Percentiles rank a stretch among this genome's conserved stretches.
phyloP scores from a whole-genome alignment of 2,329 filamentous ascomycete species.

The Fusarium burgessii region DNA sequence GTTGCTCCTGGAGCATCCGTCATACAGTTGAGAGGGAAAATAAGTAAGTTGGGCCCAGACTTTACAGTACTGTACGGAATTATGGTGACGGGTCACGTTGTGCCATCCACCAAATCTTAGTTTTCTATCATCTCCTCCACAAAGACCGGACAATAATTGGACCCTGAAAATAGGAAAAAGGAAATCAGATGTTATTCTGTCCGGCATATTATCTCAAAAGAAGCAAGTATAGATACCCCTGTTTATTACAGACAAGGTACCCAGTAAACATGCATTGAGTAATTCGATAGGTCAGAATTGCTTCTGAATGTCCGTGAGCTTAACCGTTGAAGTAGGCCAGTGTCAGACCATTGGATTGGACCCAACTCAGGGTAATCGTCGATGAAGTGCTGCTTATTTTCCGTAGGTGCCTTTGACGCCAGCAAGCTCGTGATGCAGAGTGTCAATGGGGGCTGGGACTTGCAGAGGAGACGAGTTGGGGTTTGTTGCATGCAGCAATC shows the following conservation, averaged over 20 bases:
- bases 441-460: constrained; percentile 32
- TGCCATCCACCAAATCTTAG: neutral
- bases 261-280: constrained; percentile 8
- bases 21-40: constrained; percentile 3
- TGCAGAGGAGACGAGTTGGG: constrained; percentile 12
- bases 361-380: constrained; percentile 25
- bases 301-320: constrained; percentile 12
- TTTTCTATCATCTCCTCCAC: neutral
- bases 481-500: constrained; percentile 35
- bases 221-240: constrained; percentile 24
- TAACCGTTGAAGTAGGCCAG: constrained; percentile 14
- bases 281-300: constrained; percentile 27
- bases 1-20: neutral
- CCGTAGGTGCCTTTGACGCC: constrained; percentile 2
- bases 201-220: constrained; percentile 3
- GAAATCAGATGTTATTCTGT: constrained; percentile 2
- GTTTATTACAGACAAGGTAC: constrained; percentile 14
- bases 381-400: constrained; percentile 29
- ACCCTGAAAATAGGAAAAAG: constrained; percentile 17
- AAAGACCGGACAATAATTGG: neutral
- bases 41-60: constrained; percentile 10
- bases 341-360: constrained; percentile 14
- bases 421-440: constrained; percentile 37
- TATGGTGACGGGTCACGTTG: neutral
- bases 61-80: neutral